Base-by-base conservation (phyloP, 768 basidiomycete species). In the Russula sp. region DNA sequence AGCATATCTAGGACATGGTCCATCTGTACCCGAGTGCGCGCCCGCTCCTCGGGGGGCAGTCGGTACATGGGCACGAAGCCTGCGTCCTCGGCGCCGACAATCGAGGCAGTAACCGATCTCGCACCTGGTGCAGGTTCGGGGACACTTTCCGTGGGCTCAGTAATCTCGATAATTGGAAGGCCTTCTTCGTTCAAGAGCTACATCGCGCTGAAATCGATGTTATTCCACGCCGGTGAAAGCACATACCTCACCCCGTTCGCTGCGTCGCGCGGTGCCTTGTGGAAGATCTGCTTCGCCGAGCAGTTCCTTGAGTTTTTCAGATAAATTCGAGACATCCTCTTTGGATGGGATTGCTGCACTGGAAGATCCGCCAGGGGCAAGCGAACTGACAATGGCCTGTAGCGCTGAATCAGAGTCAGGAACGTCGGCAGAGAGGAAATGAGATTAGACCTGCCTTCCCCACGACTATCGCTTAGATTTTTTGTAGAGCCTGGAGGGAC, bases 101-200 rank as follows among this genome's bases (percentile, higher is more conserved):
- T 35, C 37, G 45, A 35, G 16, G 9, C n/a, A 18, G 52, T 13
- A 18, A 47, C 37, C 6, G 52, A 20, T 16, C 51, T 55, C 27
- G 62, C 42, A n/a, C 62, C 56, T 34, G 70, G 51, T 2, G 68
- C 70, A 16, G 73, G 55, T 4, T 80, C 68, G 14, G 47, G 22
- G 3, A 22, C 32, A n/a, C 32, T 34, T 40, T 59, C 49, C 40
- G 59, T 55, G 20, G 83, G 84, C 69, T 92, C 90, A 35, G 79
- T 80, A 61, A 92, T 86, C 42, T 92, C 90, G 63, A 91, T 78
- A 65, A 92, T 86, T 11, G 89, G 89, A 44, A 89, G 80, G 3
- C 88, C 89, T 53, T 92, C 89, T 68, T 90, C 88, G 68, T 88
- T 88, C 45, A 87, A 68, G 57, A 86, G 77, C 89, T 91, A 68